A percentile compares a stretch with the other conserved stretches of the same genome.
phyloP scores from a whole-genome alignment of 2,329 filamentous ascomycete species.

The Chaetomium globosum region DNA sequence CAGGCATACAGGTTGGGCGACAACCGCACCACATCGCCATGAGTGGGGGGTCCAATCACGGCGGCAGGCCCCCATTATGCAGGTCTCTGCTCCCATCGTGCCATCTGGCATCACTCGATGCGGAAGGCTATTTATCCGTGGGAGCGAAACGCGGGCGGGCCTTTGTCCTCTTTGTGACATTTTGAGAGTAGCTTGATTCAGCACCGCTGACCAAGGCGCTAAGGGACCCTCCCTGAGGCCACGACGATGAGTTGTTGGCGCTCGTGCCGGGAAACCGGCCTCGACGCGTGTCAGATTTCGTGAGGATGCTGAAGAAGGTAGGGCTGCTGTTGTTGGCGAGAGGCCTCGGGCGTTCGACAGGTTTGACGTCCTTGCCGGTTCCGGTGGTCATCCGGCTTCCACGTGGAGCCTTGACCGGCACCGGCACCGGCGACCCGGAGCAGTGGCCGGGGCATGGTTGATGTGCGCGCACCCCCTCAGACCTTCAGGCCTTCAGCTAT shows the following conservation, averaged over 20 bases:
- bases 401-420: slow-evolving; percentile 24
- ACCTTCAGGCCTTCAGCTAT: neutral
- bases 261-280: neutral
- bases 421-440: slow-evolving; percentile 11
- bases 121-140: slow-evolving; percentile 32
- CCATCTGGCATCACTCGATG: slow-evolving; percentile 39
- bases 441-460: neutral
- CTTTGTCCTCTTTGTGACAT: neutral
- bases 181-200: neutral
- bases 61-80: slow-evolving; percentile 33
- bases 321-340: slow-evolving; percentile 14
- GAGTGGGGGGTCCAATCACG: slow-evolving; percentile 36
- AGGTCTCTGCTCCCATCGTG: slow-evolving; percentile 31
- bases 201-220: neutral
- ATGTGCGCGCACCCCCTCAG: neutral
- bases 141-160: slow-evolving; percentile 18
- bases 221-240: slow-evolving; percentile 5
- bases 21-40: slow-evolving; percentile 33
- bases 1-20: slow-evolving; percentile 38
- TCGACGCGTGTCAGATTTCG: slow-evolving; percentile 25
- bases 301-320: slow-evolving; percentile 6
- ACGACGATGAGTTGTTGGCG: slow-evolving; percentile 27
- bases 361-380: slow-evolving; percentile 7
- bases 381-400: slow-evolving; percentile 20
- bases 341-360: neutral